These are phyloP conservation scores for Mycothermus thermophilus DNA, from an alignment of 495 filamentous ascomycete genomes.

Conservation along the genomic window DNA sequence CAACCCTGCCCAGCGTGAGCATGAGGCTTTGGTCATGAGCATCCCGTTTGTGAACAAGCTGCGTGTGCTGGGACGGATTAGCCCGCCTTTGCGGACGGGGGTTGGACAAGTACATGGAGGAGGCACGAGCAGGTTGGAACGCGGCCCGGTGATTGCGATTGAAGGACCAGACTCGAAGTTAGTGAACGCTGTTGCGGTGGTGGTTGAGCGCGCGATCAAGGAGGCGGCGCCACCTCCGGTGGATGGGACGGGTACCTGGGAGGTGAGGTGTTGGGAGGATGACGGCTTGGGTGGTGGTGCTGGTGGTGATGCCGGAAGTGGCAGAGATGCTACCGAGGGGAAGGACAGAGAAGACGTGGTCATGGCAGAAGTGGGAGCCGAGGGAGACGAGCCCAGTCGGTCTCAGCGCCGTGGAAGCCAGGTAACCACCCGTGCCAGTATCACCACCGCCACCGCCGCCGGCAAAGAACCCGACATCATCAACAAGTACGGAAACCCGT, in stretches of 20 bases:
- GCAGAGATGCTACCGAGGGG: no score
- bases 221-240: conserved; percentile 20
- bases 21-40: conserved; percentile 59
- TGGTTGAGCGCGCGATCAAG: conserved; percentile 46
- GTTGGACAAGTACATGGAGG: no score
- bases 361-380: conserved; percentile 1
- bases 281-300: conserved; percentile 2
- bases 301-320: conserved; percentile 1
- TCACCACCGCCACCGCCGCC: neutral
- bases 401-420: neutral
- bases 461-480: neutral
- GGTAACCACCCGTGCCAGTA: no score
- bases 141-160: conserved; percentile 70
- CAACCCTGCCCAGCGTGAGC: conserved; percentile 31
- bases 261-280: conserved; percentile 39
- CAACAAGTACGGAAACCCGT: conserved; percentile 25
- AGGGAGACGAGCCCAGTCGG: no score
- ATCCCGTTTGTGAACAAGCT: conserved; percentile 55
- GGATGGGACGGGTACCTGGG: conserved; percentile 31
- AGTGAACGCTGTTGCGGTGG: conserved; percentile 41
- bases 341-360: conserved; percentile 5
- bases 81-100: conserved; percentile 32
- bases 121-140: conserved; percentile 23
- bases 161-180: conserved; percentile 53
- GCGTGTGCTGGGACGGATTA: conserved; percentile 25